phyloP scores from a whole-genome alignment of 2,329 filamentous ascomycete species.

The Malbranchea zuffiana region DNA sequence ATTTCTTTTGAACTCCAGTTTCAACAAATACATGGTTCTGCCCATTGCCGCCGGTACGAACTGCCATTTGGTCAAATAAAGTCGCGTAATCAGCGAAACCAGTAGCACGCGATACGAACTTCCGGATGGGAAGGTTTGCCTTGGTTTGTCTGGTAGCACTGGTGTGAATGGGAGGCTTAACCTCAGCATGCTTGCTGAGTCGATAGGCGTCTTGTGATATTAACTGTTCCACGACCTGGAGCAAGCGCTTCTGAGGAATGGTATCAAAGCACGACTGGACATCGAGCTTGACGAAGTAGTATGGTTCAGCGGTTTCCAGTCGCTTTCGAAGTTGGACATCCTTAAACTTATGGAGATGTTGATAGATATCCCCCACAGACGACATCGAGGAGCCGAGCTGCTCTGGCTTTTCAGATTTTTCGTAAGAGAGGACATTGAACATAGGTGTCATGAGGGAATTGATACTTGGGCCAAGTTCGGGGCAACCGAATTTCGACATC shows the following conservation, averaged over 20 bases:
- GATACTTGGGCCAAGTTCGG: conserved; percentile 53
- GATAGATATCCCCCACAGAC: conserved; percentile 70
- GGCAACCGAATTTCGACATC: conserved; percentile 32
- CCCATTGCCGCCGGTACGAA: conserved; percentile 23
- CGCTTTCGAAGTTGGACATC: conserved; percentile 14
- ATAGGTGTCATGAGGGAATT: conserved; percentile 62
- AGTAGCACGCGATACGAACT: conserved; percentile 46
- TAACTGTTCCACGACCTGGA: conserved; percentile 52
- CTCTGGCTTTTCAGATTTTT: conserved; percentile 51
- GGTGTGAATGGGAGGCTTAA: conserved; percentile 41
- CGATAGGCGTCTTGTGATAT: conserved; percentile 54
- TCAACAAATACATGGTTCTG: conserved; percentile 68
- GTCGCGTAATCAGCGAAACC: conserved; percentile 32
- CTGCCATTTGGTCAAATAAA: conserved; percentile 37
- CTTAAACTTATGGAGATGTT: conserved; percentile 60
- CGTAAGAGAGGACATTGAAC: conserved; percentile 64
- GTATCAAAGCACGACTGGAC: conserved; percentile 90
- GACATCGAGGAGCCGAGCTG: conserved; percentile 70
- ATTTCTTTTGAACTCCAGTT: conserved; percentile 47
- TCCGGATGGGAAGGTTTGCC: conserved; percentile 23
- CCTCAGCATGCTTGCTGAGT: conserved; percentile 63
- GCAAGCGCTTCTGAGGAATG: conserved; percentile 68
- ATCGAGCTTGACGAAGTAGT: conserved; percentile 90
- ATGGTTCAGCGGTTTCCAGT: conserved; percentile 11
- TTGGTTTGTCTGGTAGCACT: conserved; percentile 6